Percentiles rank a stretch among this genome's conserved stretches.
Evolutionary conservation across 2,329 filamentous ascomycete species (phyloP).

Genomic region (Botryotinia narcissicola): DNA sequence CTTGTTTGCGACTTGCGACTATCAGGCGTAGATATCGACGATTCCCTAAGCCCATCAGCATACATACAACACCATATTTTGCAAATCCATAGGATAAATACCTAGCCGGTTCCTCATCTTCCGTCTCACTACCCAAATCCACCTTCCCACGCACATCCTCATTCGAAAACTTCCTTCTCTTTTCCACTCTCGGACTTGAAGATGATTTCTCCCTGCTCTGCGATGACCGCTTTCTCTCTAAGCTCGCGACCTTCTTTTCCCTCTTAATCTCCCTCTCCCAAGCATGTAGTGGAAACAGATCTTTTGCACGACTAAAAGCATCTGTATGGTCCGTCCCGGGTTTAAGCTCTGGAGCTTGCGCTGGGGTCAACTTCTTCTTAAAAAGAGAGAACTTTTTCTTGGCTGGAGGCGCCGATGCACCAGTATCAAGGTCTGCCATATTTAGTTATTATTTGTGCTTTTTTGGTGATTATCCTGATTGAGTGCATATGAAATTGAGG

Average conservation of each 20-base stretch:
- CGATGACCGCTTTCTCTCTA: conserved; percentile 31
- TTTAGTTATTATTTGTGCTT: background rate
- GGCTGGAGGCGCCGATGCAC: conserved; percentile 17
- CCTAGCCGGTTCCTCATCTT: conserved; percentile 9
- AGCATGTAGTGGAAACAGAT: conserved; percentile 47
- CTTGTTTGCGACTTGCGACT: conserved; percentile 25
- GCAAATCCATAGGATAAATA: background rate
- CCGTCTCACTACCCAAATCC: conserved; percentile 23
- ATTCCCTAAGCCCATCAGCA: conserved; percentile 25
- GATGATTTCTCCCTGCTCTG: conserved; percentile 30
- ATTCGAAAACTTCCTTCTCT: conserved; percentile 30
- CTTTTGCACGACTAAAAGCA: conserved; percentile 49
- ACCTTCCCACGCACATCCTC: conserved; percentile 23
- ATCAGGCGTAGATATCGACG: conserved; percentile 27
- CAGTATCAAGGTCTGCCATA: conserved; percentile 18
- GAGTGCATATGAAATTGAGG: background rate
- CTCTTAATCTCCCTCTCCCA: conserved; percentile 42
- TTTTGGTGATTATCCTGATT: background rate
- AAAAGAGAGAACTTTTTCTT: conserved; percentile 47
- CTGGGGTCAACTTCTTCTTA: conserved; percentile 51
- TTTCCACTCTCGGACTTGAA: conserved; percentile 28
- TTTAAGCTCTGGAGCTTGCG: conserved; percentile 40
- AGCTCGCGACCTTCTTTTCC: conserved; percentile 33
- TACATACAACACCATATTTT: background rate
- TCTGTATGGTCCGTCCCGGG: conserved; percentile 38